A percentile compares a stretch with the other conserved stretches of the same genome.
phyloP scores from a whole-genome alignment of 306 rosid genomes.

The Canavalia ensiformis region DNA sequence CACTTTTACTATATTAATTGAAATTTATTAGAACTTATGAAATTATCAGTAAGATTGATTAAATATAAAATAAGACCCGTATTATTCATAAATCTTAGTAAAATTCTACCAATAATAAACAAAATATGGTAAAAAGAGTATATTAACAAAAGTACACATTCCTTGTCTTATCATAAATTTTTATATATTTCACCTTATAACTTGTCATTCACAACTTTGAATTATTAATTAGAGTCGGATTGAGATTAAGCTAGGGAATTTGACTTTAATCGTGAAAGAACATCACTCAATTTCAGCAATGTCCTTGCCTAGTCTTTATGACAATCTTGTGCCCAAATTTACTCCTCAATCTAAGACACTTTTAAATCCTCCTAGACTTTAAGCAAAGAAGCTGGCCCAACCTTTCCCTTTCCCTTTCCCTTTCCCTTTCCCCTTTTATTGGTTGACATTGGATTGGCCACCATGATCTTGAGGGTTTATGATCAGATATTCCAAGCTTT shows the following conservation, averaged over 20 bases:
- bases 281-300: not conserved
- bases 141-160: not conserved
- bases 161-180: not conserved
- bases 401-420: not conserved
- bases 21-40: not conserved
- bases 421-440: not conserved
- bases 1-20: not conserved
- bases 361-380: not conserved
- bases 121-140: not conserved
- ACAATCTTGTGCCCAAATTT: not conserved
- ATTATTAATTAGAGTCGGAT: not conserved
- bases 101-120: not conserved
- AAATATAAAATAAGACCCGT: not conserved
- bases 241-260: not conserved
- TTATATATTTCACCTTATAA: not conserved
- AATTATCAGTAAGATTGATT: not conserved
- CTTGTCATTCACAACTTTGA: not conserved
- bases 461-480: not conserved
- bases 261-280: not conserved
- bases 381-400: not conserved
- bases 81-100: not conserved
- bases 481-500: not conserved
- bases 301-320: not conserved
- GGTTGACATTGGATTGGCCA: not conserved
- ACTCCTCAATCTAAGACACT: slow-evolving; percentile 21